Conservation (phyloP, 352 stramenopile genomes). For the Phytophthora chlamydospora region DNA sequence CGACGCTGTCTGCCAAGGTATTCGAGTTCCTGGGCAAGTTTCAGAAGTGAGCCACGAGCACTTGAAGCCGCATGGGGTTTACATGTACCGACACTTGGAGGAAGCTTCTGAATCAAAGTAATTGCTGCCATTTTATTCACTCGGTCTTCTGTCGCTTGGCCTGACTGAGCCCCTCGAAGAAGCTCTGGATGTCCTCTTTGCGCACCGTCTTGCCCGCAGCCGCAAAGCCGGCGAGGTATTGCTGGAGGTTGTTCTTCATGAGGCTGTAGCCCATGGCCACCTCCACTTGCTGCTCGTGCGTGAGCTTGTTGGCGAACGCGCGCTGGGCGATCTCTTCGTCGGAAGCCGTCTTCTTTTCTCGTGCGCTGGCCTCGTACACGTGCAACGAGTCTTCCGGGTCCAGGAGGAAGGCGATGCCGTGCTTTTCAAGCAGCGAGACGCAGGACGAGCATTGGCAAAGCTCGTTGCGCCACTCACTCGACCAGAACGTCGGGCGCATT, state of each 20-base stretch:
- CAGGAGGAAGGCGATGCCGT: constrained; percentile 64
- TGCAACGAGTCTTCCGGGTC: constrained; percentile 69
- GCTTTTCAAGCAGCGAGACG: constrained; percentile 49
- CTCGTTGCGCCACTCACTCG: constrained; percentile 58
- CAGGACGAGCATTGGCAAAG: constrained; percentile 68
- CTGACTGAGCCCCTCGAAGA: constrained; percentile 63
- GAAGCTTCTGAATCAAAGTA: constrained; percentile 12
- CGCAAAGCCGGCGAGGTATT: constrained; percentile 68
- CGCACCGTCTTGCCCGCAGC: constrained; percentile 65
- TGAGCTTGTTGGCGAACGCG: constrained; percentile 62
- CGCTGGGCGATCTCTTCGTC: constrained; percentile 51
- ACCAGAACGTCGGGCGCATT: constrained; percentile 68
- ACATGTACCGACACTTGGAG: constrained; percentile 17
- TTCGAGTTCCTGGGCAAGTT: constrained; percentile 63
- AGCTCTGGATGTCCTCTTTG: constrained; percentile 72
- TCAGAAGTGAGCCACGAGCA: constrained; percentile 38
- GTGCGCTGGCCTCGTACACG: constrained; percentile 61
- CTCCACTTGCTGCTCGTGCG: constrained; percentile 77
- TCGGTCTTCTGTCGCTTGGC: constrained; percentile 65
- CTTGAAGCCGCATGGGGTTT: constrained; percentile 5
- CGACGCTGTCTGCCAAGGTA: constrained; percentile 50
- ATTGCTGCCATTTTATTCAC: no score
- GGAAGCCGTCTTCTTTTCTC: constrained; percentile 43
- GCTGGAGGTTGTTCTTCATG: constrained; percentile 77
- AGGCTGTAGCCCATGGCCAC: constrained; percentile 73